Base-by-base conservation (phyloP, 371 early-diverging fungal species). In the Apophysomyces ossiformis region DNA sequence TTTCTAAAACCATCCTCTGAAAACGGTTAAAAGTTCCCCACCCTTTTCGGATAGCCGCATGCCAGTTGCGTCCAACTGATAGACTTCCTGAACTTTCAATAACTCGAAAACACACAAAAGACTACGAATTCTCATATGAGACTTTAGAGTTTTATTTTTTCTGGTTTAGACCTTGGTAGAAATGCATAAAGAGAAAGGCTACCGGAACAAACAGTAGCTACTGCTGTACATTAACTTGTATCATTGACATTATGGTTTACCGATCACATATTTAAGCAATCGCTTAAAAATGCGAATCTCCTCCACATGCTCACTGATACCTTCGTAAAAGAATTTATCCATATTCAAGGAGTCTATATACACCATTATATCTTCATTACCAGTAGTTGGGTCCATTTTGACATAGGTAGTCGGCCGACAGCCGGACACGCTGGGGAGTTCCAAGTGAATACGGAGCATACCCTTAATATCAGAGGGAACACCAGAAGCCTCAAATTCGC, bases 371-470 rank as follows among this genome's bases (percentile, higher is more conserved):
- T 64, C 58, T 41, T 64, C 65, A 39, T 9, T 37, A 37, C 38
- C 41, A 5, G 54, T 50, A 50, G 8, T 50, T 50, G 21, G 54
- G 9, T 50, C 21, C 5, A 7, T 50, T 50, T 21, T 9, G 21
- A 50, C 54, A 5, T 21, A 8, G 54, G 21, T 50, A 21, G 35
- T 11, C 16, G 16, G 21, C 21, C 54, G 35, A 50, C 1, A 7
- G 0, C 58, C 37, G 44, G 6, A 32, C 7, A 58, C 37, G 4
- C 46, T 7, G 18, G 65, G 65, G 44, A 58, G 7, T 13, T 18
- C 65, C 7, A 65, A 13, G 13, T 65, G 65, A 59, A 65, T 65
- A 44, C 65, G 59, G 36, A 65, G 36, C 5, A 58, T 65, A 36
- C 58, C 59, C 44, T 58, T 65, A 36, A 65, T 57, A 32, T 37